Evolutionary conservation across 1,139 yeast genomes (phyloP), one percentile per base, ranked within the genome.

Genomic region (Lodderomyces pseudojiufengensis): DNA sequence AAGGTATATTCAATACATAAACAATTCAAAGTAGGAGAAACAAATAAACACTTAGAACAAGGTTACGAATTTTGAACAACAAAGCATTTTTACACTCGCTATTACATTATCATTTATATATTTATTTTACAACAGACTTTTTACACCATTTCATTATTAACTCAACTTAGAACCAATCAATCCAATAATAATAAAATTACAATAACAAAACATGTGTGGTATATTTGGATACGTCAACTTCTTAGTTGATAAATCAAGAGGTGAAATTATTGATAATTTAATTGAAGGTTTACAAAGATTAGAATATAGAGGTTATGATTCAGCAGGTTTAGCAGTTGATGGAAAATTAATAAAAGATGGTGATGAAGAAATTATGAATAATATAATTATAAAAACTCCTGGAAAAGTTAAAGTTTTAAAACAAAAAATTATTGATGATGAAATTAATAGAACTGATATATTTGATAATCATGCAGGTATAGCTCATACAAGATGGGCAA

Each of bases 401-500:
- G 98, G 98, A 53, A 94, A 94, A 66, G 99, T 94, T 50, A 76
- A 77, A 49, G 83, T 79, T 38, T 79, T 94, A 59, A 83, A 75
- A 55, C 77, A 84, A 53, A 80, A 78, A 57, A 78, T 90, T 47
- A 75, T 71, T 28, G 60, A 64, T 29, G 69, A 70, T 37, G 63
- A 78, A 38, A 72, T 78, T 40, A 76, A 82, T 55, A 73, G 81
- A 50, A 61, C 70, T 15, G 78, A 76, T 38, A 72, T 78, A 18
- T 87, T 87, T 55, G 83, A 80, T 51, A 80, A 84, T 61, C 98
- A 92, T 57, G 92, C 82, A 42, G 98, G 95, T 58, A 92, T 94
- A 60, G 97, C 98, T 27, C 99, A 94, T 65, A 94, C 99, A 12
- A 84, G 99, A 72, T 94, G 99, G 99, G 98, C 99, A 32, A 94